phyloP scores from a whole-genome alignment of 208 protist genomes.

The Endotrypanum monterogeii region DNA sequence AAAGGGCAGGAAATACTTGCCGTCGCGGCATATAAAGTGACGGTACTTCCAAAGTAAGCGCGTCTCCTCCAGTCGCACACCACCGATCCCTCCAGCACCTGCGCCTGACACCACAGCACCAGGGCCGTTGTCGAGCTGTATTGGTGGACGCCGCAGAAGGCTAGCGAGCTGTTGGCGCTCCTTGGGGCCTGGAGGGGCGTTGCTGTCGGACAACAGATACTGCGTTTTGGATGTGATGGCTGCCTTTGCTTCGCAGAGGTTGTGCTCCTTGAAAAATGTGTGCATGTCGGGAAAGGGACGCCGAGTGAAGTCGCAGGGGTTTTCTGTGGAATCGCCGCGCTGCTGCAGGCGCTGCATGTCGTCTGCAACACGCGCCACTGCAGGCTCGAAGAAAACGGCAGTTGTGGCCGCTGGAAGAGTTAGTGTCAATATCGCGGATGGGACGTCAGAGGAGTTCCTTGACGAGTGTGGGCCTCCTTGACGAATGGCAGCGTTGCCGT shows the following conservation, averaged over 20 bases:
- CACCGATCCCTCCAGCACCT: not conserved
- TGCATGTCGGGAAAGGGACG: constrained; percentile 41
- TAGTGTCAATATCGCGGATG: constrained; percentile 30
- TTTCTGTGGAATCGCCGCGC: not conserved
- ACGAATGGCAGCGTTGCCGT: constrained; percentile 1
- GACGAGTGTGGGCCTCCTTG: not conserved
- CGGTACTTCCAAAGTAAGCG: constrained; percentile 94
- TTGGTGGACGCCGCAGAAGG: constrained; percentile 50
- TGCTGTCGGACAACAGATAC: constrained; percentile 55
- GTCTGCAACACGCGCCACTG: constrained; percentile 1
- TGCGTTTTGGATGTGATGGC: constrained; percentile 56
- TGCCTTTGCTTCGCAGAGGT: constrained; percentile 68
- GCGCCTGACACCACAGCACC: constrained; percentile 9
- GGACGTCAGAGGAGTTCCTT: not conserved
- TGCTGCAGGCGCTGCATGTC: constrained; percentile 8
- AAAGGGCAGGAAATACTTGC: constrained; percentile 90
- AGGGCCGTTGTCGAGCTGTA: constrained; percentile 54
- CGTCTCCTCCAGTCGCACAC: constrained; percentile 79
- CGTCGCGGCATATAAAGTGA: constrained; percentile 78
- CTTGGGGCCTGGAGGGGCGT: constrained; percentile 52
- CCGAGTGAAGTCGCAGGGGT: constrained; percentile 11
- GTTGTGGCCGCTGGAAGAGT: constrained; percentile 47
- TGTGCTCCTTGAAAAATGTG: constrained; percentile 55
- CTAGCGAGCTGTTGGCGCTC: constrained; percentile 71
- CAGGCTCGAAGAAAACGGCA: constrained; percentile 34